Evolutionary conservation across 1,284 basidiomycete genomes (phyloP).

Genomic region (Naganishia liquefaciens): DNA sequence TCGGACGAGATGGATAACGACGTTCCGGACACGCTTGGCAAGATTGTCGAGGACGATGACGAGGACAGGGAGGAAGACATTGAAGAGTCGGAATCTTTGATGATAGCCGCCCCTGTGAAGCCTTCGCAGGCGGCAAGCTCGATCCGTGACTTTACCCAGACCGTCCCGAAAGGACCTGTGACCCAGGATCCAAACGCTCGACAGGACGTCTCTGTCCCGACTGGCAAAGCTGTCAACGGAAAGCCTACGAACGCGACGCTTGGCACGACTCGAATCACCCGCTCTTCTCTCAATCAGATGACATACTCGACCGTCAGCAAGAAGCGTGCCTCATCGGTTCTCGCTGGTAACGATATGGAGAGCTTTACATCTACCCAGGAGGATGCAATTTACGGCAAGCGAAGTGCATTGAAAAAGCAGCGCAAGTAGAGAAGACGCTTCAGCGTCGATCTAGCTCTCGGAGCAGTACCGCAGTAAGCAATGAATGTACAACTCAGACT

Average conservation of each 20-base stretch:
- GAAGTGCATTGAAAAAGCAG: slow-evolving; percentile 15
- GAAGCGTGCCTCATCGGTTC: slow-evolving; percentile 8
- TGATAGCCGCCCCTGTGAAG: neutral
- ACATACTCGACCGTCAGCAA: slow-evolving; percentile 15
- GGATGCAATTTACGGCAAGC: slow-evolving; percentile 21
- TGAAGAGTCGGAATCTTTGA: slow-evolving; percentile 20
- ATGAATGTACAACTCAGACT: no score
- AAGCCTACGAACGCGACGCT: neutral
- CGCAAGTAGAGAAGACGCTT: neutral
- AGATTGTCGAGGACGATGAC: slow-evolving; percentile 18
- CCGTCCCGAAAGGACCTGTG: neutral
- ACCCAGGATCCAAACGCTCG: neutral
- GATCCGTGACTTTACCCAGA: slow-evolving; percentile 13
- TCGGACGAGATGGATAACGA: slow-evolving; percentile 26
- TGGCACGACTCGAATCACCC: slow-evolving; percentile 14
- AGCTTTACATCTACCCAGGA: slow-evolving; percentile 25
- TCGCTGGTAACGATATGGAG: slow-evolving; percentile 21
- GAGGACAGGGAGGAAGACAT: slow-evolving; percentile 20
- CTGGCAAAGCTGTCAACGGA: neutral
- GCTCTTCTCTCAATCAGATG: slow-evolving; percentile 2
- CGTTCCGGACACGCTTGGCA: slow-evolving; percentile 18
- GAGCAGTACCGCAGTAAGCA: no score
- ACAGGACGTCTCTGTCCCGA: neutral
- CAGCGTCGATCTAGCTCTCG: neutral
- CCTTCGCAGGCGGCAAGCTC: slow-evolving; percentile 6